Evolutionary conservation across 225 moss, liverwort and hornwort genomes (phyloP).

Genomic region (Physcomitrium patens): DNA sequence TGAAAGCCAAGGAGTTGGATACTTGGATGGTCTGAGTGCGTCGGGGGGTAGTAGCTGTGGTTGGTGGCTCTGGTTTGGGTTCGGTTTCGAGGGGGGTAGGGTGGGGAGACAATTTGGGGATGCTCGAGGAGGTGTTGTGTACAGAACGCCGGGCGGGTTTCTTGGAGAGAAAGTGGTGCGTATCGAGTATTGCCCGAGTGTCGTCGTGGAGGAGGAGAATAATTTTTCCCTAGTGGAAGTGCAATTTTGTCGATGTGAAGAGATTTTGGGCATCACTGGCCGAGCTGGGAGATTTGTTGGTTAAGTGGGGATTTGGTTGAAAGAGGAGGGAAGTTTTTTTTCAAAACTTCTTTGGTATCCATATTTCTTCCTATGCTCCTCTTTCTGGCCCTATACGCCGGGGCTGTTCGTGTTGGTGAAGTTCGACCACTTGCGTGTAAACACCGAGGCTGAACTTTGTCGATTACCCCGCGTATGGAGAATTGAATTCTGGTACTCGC

Average conservation of each 20-base stretch:
- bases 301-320: slow-evolving; percentile 1
- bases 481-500: slow-evolving; percentile 21
- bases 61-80: not conserved
- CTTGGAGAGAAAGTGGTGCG: not conserved
- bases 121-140: not conserved
- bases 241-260: slow-evolving; percentile 9
- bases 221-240: slow-evolving; percentile 5
- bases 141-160: not conserved
- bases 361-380: not conserved
- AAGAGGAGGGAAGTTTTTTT: not conserved
- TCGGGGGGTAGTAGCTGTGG: not conserved
- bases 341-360: not conserved
- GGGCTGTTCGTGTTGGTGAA: not conserved
- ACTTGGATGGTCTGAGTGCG: slow-evolving; percentile 5
- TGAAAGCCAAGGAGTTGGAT: not conserved
- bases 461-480: not conserved
- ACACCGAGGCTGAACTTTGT: slow-evolving; percentile 11
- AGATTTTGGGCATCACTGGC: not conserved
- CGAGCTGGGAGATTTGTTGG: slow-evolving; percentile 5
- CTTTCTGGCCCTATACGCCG: no score
- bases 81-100: not conserved
- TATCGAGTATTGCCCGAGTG: not conserved
- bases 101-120: not conserved
- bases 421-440: not conserved
- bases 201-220: slow-evolving; percentile 14